These are phyloP conservation scores for Litchi chinensis DNA, from an alignment of 345 rosid species.

Conservation along the genomic window DNA sequence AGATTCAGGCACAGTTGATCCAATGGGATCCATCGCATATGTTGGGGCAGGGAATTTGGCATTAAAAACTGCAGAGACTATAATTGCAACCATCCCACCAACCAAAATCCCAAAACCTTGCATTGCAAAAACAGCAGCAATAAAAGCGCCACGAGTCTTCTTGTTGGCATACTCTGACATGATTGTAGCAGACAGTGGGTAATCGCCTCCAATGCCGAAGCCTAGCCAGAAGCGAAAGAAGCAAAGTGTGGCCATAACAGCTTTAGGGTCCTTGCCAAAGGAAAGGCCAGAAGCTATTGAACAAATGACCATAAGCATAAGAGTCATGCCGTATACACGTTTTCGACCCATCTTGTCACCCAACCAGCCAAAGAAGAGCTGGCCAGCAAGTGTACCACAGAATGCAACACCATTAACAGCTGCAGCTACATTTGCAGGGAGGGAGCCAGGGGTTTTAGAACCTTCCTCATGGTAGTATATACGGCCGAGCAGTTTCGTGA, in stretches of 20 bases:
- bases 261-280: conserved; percentile 40
- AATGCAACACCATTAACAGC: conserved; percentile 81
- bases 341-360: conserved; percentile 82
- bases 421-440: conserved; percentile 58
- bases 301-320: conserved; percentile 62
- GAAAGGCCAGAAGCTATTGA: conserved; percentile 70
- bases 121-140: conserved; percentile 81
- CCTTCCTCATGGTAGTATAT: conserved; percentile 58
- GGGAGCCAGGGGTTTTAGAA: conserved; percentile 51
- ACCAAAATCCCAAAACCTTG: conserved; percentile 77
- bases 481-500: conserved; percentile 74
- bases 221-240: conserved; percentile 94
- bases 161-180: conserved; percentile 87
- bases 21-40: conserved; percentile 35
- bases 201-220: conserved; percentile 84
- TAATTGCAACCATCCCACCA: conserved; percentile 58
- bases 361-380: conserved; percentile 82
- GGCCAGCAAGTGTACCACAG: conserved; percentile 71
- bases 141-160: conserved; percentile 69
- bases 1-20: conserved; percentile 60
- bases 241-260: conserved; percentile 65
- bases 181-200: conserved; percentile 85
- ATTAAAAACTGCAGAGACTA: conserved; percentile 41
- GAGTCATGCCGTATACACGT: conserved; percentile 65
- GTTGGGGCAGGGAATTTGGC: conserved; percentile 41